Evolutionary conservation across 2,329 filamentous ascomycete species (phyloP).

Genomic region (Hypoxylon sp.): DNA sequence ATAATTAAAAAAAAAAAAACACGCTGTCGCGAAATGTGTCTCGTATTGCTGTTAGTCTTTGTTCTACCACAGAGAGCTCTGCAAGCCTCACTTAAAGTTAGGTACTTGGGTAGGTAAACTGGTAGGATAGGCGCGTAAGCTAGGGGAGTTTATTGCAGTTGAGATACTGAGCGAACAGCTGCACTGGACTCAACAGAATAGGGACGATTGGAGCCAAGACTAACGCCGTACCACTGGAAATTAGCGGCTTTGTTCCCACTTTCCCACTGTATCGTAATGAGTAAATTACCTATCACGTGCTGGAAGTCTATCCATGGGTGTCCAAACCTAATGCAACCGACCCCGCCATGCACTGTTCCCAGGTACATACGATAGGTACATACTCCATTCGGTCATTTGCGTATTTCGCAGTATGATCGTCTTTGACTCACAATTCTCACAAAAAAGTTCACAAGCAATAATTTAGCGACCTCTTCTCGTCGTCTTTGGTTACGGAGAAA

Average conservation of each 20-base stretch:
- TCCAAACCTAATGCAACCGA: constrained; percentile 31
- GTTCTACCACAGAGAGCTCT: constrained; percentile 39
- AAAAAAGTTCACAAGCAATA: constrained; percentile 18
- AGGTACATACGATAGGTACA: constrained; percentile 17
- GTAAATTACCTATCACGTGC: constrained; percentile 38
- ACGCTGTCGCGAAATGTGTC: constrained; percentile 37
- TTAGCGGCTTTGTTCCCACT: constrained; percentile 29
- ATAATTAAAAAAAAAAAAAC: constrained; percentile 33
- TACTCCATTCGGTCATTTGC: constrained; percentile 33
- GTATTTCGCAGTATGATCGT: constrained; percentile 22
- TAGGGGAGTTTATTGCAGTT: constrained; percentile 35
- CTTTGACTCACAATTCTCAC: constrained; percentile 32
- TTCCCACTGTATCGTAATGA: constrained; percentile 15
- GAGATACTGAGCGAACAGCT: constrained; percentile 24
- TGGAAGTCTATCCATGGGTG: constrained; percentile 17
- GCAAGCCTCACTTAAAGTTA: constrained; percentile 36
- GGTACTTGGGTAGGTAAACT: constrained; percentile 16
- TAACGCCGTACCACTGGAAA: constrained; percentile 38
- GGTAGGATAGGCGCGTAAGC: constrained; percentile 17
- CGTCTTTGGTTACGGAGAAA: neutral
- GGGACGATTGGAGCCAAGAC: constrained; percentile 38
- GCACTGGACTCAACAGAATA: constrained; percentile 28
- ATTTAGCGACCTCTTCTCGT: neutral
- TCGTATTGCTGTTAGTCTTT: constrained; percentile 35
- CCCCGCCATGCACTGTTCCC: constrained; percentile 37